Evolutionary conservation across 331 rosid species (phyloP).

Genomic region (Telfairia occidentalis): DNA sequence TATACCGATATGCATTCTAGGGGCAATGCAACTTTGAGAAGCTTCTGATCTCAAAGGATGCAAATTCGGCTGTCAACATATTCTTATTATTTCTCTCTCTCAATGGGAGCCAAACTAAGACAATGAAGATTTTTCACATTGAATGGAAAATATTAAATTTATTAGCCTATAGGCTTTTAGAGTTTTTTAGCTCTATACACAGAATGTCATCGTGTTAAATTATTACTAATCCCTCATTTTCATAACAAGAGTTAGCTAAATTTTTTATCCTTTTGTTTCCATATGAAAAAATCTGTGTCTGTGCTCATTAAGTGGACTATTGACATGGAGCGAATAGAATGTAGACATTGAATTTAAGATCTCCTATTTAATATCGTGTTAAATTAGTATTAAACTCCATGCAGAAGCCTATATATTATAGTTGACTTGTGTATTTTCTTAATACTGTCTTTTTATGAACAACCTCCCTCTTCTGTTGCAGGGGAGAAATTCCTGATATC

Average conservation of each 20-base stretch:
- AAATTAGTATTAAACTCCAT: neutral
- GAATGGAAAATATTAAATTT: neutral
- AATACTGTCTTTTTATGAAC: neutral
- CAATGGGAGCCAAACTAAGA: neutral
- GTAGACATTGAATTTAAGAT: neutral
- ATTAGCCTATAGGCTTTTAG: neutral
- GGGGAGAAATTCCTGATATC: no score
- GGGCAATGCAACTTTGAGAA: neutral
- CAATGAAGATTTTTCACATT: neutral
- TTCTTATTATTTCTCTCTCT: neutral
- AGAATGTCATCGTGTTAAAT: neutral
- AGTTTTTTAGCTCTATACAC: neutral
- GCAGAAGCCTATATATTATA: neutral
- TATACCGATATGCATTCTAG: conserved; percentile 69
- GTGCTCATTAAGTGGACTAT: neutral
- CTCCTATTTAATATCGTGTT: neutral
- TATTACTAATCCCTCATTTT: neutral
- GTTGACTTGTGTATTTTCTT: neutral
- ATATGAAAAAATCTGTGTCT: neutral
- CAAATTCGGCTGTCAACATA: neutral
- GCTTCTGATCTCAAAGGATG: neutral
- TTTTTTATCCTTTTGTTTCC: neutral
- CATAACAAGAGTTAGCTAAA: neutral
- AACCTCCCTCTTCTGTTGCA: neutral
- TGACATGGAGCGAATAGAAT: neutral